Percentiles rank a stretch among this genome's conserved stretches.
These are phyloP conservation scores for Sordariomycetes sp. DNA, from an alignment of 2,329 filamentous ascomycete genomes.

Conservation along the genomic window DNA sequence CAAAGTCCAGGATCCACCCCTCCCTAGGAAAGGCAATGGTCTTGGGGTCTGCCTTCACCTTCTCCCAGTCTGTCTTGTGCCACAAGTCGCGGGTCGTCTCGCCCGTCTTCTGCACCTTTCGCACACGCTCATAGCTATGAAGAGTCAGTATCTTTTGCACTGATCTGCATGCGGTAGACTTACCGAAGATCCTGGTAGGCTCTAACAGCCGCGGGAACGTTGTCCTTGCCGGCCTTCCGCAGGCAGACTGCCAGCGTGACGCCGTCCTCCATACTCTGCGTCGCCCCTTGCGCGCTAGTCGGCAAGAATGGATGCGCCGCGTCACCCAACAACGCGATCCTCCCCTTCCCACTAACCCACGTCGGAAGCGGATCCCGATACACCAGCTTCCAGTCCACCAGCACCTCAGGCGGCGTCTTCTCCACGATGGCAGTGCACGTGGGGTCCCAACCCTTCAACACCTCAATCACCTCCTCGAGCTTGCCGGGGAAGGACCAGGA, in stretches of 20 bases:
- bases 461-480: slow-evolving; percentile 34
- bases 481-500: slow-evolving; percentile 40
- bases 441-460: slow-evolving; percentile 35
- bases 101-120: slow-evolving; percentile 27
- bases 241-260: slow-evolving; percentile 22
- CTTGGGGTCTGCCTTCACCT: slow-evolving; percentile 27
- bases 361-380: slow-evolving; percentile 33
- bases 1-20: slow-evolving; percentile 29
- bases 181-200: slow-evolving; percentile 22
- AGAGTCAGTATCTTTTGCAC: too few relatives aligned
- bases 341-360: slow-evolving; percentile 17
- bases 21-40: slow-evolving; percentile 27
- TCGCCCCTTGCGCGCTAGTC: slow-evolving; percentile 23
- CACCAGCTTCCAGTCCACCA: slow-evolving; percentile 37
- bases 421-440: slow-evolving; percentile 21
- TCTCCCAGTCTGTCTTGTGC: slow-evolving; percentile 33
- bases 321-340: slow-evolving; percentile 24
- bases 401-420: slow-evolving; percentile 21
- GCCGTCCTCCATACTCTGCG: slow-evolving; percentile 26
- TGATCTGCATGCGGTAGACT: too few relatives aligned
- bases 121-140: slow-evolving; percentile 20
- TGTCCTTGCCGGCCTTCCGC: slow-evolving; percentile 8
- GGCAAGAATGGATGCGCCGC: slow-evolving; percentile 26
- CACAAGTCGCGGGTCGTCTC: slow-evolving; percentile 30
- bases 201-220: slow-evolving; percentile 17